Conservation (phyloP, 2,329 filamentous ascomycete species). For the Aureobasidium mangrovei region DNA sequence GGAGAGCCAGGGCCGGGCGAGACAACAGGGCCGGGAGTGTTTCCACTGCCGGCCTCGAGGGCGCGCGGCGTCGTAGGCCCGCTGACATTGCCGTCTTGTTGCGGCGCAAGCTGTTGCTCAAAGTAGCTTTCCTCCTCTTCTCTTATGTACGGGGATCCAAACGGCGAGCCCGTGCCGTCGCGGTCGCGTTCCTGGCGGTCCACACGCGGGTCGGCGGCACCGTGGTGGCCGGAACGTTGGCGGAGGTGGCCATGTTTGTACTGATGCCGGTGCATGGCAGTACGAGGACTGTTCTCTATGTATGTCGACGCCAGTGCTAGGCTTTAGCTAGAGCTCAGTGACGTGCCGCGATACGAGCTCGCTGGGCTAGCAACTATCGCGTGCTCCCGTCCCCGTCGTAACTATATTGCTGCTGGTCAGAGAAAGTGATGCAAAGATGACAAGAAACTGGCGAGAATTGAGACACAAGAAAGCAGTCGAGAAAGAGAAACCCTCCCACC, state of each 20-base stretch:
- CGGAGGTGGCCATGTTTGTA: conserved; percentile 19
- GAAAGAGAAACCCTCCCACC: too few relatives aligned
- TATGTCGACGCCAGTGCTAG: too few relatives aligned
- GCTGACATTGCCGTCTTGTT: conserved; percentile 1
- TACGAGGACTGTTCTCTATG: too few relatives aligned
- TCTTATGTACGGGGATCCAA: conserved; percentile 11
- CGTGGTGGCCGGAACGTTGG: conserved; percentile 18
- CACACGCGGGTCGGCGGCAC: conserved; percentile 17
- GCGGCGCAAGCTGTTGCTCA: conserved; percentile 1
- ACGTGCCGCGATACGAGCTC: conserved; percentile 1
- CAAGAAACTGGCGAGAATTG: too few relatives aligned
- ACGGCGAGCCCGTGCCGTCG: conserved; percentile 3
- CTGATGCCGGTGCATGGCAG: conserved; percentile 11
- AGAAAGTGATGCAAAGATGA: too few relatives aligned
- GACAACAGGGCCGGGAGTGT: not conserved
- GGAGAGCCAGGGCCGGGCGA: not conserved
- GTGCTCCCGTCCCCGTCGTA: too few relatives aligned
- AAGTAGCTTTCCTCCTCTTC: conserved; percentile 16
- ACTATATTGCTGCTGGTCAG: too few relatives aligned
- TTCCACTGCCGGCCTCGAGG: conserved; percentile 10
- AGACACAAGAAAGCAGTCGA: not conserved
- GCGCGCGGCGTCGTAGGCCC: conserved; percentile 2
- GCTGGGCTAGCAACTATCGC: too few relatives aligned
- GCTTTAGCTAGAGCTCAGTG: not conserved
- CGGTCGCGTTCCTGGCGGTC: not conserved